Evolutionary conservation across 331 rosid species (phyloP), one percentile per base, ranked within the genome.

Genomic region (Malus hybrid): DNA sequence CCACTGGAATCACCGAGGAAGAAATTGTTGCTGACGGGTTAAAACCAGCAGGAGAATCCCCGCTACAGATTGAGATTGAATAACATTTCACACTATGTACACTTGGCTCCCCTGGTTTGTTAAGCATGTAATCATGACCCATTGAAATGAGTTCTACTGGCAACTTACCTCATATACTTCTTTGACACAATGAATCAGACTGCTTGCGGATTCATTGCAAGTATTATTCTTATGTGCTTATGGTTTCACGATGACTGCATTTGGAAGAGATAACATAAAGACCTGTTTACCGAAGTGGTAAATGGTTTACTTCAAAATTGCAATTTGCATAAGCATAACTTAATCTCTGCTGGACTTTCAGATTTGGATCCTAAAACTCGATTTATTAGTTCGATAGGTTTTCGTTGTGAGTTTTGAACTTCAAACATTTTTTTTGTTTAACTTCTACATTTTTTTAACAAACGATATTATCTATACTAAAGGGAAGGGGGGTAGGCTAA

Each of bases 61-160:
- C 97, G 13, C 89, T 75, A 74, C 88, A 89, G 86, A 89, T 92
- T 79, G 87, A 83, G 79, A 89, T 92, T 71, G 97, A 91, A 85
- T 89, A 79, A 58, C 57, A 20, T 73, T 68, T 74, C 65, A 33
- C 3, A 3, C 67, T 8, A 30, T 64, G 78, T 5, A 60, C 29
- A 24, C 36, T 50, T 6, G 29, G 29, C 70, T 44, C 66, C 48
- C 29, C 39, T 39, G 30, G 30, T 26, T 73, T 50, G 65, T 61
- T 26, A 24, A 60, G 30, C 56, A 61, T 73, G 77, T 62, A 42
- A 61, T 15, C 52, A 36, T 36, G 30, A 24, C 14, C 29, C 48
- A 63, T 48, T 36, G 68, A 44, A 24, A 62, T 61, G 53, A 42
- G 16, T 6, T 62, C 14, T 16, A 29, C 76, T 62, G 46, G 32